Evolutionary conservation across 306 rosid genomes (phyloP), one percentile per base, ranked within the genome.

Genomic region (Hylodesmum podocarpum): DNA sequence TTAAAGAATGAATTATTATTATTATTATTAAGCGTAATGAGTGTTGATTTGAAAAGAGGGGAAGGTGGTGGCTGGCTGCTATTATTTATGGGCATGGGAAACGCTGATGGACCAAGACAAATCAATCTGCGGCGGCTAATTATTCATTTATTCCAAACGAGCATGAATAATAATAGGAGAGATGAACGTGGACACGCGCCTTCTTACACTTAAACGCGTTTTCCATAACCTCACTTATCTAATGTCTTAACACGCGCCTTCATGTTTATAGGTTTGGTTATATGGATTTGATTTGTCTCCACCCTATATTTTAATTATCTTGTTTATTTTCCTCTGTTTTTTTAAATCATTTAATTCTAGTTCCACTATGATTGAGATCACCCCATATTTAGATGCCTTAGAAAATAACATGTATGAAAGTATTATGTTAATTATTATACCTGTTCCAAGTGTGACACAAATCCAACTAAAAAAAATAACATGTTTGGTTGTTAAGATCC

Each of bases 71-170:
- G 29, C 29, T 53, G 75, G 76, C 77, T 74, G 76, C 71, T 80
- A 57, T 66, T 73, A 46, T 80, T 80, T 43, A 36, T 72, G 72
- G 66, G 81, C 77, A 72, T 51, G 66, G 47, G 71, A 57, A 76
- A 36, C 46, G 53, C 39, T 74, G 14, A 55, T 66, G 63, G 84
- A 11, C 63, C 53, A 43, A 57, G 34, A 47, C 53, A 81, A 61
- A 62, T 31, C 70, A 76, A 39, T 81, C 40, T 82, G 78, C 75
- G 82, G 78, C 82, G 78, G 70, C 85, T 21, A 36, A 43, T 70
- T 70, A 76, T 28, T 61, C 3, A 13, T 1, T n/a, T n/a, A n/a
- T 58, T 44, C 33, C 40, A 65, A 10, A 58, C 1, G 11, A 47
- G 46, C 40, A 24, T 3, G 33, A 12, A 54, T n/a, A n/a, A n/a